Conservation (phyloP, 2,329 filamentous ascomycete species). For the Aspergillus viridinutans region DNA sequence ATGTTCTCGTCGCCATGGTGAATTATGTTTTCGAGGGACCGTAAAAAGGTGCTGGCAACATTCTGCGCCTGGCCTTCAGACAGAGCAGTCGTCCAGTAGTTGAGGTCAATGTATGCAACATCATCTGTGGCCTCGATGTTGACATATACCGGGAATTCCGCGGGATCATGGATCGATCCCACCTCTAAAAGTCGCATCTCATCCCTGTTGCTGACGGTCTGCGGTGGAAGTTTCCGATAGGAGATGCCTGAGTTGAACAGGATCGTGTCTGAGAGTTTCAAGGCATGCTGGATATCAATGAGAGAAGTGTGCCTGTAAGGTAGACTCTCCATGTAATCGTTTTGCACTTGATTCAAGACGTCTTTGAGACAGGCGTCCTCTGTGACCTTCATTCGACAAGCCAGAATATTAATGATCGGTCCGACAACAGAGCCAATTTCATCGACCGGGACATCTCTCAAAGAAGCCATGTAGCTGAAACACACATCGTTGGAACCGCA, state of each 20-base stretch:
- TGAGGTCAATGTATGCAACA: conserved; percentile 34
- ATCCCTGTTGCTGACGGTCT: conserved; percentile 17
- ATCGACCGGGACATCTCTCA: conserved; percentile 39
- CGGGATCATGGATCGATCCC: conserved; percentile 44
- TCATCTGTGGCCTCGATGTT: conserved; percentile 47
- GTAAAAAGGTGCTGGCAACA: conserved; percentile 36
- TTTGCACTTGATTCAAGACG: conserved; percentile 40
- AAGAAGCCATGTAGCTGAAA: conserved; percentile 44
- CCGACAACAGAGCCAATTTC: conserved; percentile 43
- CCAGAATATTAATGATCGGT: conserved; percentile 45
- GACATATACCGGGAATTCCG: conserved; percentile 46
- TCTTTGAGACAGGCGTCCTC: conserved; percentile 31
- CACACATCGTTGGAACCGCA: conserved; percentile 67
- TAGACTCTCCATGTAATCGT: conserved; percentile 45
- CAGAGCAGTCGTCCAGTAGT: conserved; percentile 40
- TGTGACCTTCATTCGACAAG: conserved; percentile 40
- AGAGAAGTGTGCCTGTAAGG: conserved; percentile 43
- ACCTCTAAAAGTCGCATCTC: conserved; percentile 38
- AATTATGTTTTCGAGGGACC: conserved; percentile 36
- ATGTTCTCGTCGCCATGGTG: conserved; percentile 31
- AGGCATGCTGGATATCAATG: conserved; percentile 45
- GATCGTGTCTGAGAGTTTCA: conserved; percentile 34
- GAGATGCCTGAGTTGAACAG: conserved; percentile 50
- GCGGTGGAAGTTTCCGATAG: conserved; percentile 41
- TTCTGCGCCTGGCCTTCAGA: conserved; percentile 37